Conservation (phyloP, 1,284 basidiomycete species). For the Heliocybe sulcata region DNA sequence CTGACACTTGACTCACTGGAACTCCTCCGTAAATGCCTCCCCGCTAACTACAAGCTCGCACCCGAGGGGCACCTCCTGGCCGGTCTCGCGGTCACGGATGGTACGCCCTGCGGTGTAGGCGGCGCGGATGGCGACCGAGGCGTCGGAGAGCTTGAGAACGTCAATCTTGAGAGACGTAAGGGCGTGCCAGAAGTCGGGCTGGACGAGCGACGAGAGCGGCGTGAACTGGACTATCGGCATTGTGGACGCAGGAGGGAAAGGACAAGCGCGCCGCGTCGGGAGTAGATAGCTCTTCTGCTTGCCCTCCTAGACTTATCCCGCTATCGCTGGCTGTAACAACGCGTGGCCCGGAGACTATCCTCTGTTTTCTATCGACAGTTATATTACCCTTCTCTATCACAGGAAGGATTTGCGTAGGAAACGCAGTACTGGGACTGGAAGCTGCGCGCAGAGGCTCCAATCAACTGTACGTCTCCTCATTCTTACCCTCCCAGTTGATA, state of each 20-base stretch:
- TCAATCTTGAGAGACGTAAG: slow-evolving; percentile 90
- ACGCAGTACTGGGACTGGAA: too few relatives aligned
- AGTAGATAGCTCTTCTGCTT: too few relatives aligned
- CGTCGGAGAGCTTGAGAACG: slow-evolving; percentile 79
- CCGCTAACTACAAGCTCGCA: slow-evolving; percentile 53
- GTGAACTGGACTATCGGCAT: slow-evolving; percentile 78
- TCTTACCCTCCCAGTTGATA: too few relatives aligned
- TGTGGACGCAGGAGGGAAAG: background rate
- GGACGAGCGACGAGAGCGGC: slow-evolving; percentile 81
- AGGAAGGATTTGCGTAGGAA: too few relatives aligned
- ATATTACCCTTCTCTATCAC: too few relatives aligned
- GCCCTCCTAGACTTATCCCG: too few relatives aligned
- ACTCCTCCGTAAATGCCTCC: slow-evolving; percentile 45
- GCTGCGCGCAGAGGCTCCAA: too few relatives aligned
- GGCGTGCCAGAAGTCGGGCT: slow-evolving; percentile 91
- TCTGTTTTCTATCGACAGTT: too few relatives aligned
- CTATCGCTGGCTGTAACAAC: too few relatives aligned
- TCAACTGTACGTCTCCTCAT: too few relatives aligned
- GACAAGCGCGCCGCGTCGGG: background rate
- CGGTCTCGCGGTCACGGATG: slow-evolving; percentile 70
- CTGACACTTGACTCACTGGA: slow-evolving; percentile 22
- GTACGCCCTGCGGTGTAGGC: slow-evolving; percentile 68
- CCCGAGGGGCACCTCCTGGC: slow-evolving; percentile 51
- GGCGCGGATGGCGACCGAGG: slow-evolving; percentile 56
- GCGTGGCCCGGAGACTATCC: too few relatives aligned